phyloP scores from a whole-genome alignment of 306 rosid genomes.

The Sesbania bispinosa region DNA sequence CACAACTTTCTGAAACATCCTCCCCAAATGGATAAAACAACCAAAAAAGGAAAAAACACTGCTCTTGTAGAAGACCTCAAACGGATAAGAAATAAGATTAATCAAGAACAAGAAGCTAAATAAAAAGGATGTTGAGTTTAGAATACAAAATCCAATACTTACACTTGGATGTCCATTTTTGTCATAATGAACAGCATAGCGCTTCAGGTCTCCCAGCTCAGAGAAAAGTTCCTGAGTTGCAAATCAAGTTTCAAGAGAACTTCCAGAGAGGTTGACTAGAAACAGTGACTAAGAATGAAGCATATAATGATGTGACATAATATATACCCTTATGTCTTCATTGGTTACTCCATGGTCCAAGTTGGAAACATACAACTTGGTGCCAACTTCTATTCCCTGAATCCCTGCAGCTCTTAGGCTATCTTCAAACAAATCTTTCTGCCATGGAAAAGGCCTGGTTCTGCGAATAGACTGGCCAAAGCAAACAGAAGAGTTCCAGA shows the following conservation, averaged over 20 bases:
- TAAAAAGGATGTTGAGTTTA: background rate
- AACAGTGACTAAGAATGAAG: slow-evolving; percentile 48
- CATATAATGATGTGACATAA: slow-evolving; percentile 45
- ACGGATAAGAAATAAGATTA: background rate
- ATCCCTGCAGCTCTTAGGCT: slow-evolving; percentile 97
- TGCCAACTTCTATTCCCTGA: slow-evolving; percentile 82
- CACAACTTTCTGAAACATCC: background rate
- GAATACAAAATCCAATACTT: slow-evolving; percentile 32
- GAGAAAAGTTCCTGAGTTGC: slow-evolving; percentile 93
- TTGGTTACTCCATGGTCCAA: slow-evolving; percentile 95
- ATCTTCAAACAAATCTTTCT: slow-evolving; percentile 88
- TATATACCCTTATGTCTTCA: slow-evolving; percentile 96
- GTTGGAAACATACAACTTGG: slow-evolving; percentile 91
- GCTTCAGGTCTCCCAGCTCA: slow-evolving; percentile 87
- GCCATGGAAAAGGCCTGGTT: slow-evolving; percentile 86
- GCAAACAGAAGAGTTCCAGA: slow-evolving; percentile 81
- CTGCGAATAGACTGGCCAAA: slow-evolving; percentile 87
- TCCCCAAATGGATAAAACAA: background rate
- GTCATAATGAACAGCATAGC: slow-evolving; percentile 89
- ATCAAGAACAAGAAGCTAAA: background rate
- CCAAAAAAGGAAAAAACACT: background rate
- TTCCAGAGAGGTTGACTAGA: slow-evolving; percentile 39
- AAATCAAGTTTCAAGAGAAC: slow-evolving; percentile 60
- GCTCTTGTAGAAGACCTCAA: background rate
- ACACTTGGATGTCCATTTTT: slow-evolving; percentile 85